phyloP scores from a whole-genome alignment of 2,329 filamentous ascomycete genomes.

The Cordyceps sp. region DNA sequence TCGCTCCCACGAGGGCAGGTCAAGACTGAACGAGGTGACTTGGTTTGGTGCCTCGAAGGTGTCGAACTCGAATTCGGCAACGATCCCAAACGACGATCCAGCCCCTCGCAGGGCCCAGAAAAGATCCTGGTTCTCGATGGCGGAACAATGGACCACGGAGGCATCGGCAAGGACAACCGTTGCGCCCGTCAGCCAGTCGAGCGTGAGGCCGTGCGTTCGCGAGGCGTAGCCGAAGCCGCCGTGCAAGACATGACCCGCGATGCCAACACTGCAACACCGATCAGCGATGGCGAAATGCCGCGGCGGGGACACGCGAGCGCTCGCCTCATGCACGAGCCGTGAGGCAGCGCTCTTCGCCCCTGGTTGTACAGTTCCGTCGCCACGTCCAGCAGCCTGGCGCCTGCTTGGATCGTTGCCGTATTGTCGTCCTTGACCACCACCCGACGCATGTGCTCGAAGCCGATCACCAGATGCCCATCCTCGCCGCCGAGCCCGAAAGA shows the following conservation, averaged over 20 bases:
- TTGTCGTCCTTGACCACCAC: too few species aligned
- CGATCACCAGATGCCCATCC: constrained; percentile 26
- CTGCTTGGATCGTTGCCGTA: not conserved
- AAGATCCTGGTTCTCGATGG: constrained; percentile 21
- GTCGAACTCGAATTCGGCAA: constrained; percentile 8
- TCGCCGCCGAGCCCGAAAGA: not conserved
- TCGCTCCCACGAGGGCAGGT: too few species aligned
- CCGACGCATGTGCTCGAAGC: constrained; percentile 21
- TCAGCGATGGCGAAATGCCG: constrained; percentile 10
- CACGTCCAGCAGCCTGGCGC: constrained; percentile 15
- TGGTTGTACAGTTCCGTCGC: constrained; percentile 17
- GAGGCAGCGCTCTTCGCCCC: constrained; percentile 4
- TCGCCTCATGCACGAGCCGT: too few species aligned
- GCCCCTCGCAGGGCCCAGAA: constrained; percentile 33
- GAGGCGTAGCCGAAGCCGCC: constrained; percentile 42
- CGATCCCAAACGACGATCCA: constrained; percentile 26
- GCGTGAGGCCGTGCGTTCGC: constrained; percentile 32
- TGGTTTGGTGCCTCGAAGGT: constrained; percentile 9
- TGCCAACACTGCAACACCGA: constrained; percentile 42
- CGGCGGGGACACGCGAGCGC: too few species aligned
- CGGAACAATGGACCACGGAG: constrained; percentile 18
- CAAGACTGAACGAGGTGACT: constrained; percentile 8
- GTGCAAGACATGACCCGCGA: constrained; percentile 39
- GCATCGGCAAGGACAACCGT: constrained; percentile 22
- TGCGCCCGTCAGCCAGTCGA: constrained; percentile 23